Base-by-base conservation (phyloP, 2,329 filamentous ascomycete species). In the Lachnellula hyalina region DNA sequence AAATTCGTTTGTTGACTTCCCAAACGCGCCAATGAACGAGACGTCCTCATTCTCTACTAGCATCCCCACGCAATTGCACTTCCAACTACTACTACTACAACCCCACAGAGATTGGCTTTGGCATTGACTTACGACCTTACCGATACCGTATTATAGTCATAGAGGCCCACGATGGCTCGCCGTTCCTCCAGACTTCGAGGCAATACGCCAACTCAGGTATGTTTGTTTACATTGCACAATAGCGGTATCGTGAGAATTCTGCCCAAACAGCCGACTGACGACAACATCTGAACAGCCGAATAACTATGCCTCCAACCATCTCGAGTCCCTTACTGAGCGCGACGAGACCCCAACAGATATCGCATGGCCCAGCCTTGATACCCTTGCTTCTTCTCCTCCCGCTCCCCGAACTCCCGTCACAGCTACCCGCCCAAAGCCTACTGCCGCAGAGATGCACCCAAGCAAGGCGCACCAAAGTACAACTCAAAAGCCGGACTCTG, bases 381-480 rank as follows among this genome's bases (percentile, higher is more conserved):
- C 60, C 15, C 56, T 64, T 28, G 57, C 53, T 14, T 63, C 64
- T 25, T 65, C 65, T 32, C 64, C 63, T 21, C 35, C 59, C 19
- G 56, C 59, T 46, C 68, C 68, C 25, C 59, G 59, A 56, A 86
- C 88, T 1, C 90, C 90, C 5, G 78, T 77, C 41, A 82, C 82
- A 40, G 80, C 79, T 14, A 83, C 84, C 4, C 79, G 84, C 5
- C 75, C 87, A 62, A 87, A 88, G 73, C 88, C 90, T 23, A 76
- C 86, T 47, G 79, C 80, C 60, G 83, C 85, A 56, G 91, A 96
- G 70, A 96, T 96, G 92, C 92, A 96, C 69, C 93, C 93, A 8
- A 89, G 88, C 74, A 89, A 88, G 68, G 82, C 84, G 54, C 90
- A 94, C 54, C 79, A 82, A 52, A 86, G 79, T 61, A 92, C 88